A percentile compares a stretch with the other conserved stretches of the same genome.
Evolutionary conservation across 306 rosid genomes (phyloP).

Genomic region (Purshia tridentata): DNA sequence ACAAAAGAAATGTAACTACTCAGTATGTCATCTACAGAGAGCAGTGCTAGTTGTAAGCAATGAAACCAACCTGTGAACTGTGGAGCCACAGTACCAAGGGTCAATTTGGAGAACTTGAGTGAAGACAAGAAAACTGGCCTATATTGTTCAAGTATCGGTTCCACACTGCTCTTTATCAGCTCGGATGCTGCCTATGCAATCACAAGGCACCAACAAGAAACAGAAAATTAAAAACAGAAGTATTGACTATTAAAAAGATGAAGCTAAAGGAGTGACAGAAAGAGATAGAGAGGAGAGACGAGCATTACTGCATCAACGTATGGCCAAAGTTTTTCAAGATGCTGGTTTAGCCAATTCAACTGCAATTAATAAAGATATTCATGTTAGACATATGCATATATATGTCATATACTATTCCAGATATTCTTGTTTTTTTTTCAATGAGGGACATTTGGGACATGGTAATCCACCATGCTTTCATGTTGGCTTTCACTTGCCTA

Average conservation of each 20-base stretch:
- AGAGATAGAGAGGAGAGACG: neutral
- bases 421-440: no score
- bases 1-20: no score
- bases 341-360: conserved; percentile 76
- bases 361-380: conserved; percentile 43
- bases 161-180: conserved; percentile 67
- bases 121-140: conserved; percentile 61
- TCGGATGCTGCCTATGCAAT: conserved; percentile 78
- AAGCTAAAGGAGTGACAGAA: neutral
- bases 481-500: no score
- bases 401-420: neutral
- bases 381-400: conserved; percentile 13
- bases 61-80: conserved; percentile 68
- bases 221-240: neutral
- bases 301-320: conserved; percentile 62
- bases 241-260: neutral
- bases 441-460: no score
- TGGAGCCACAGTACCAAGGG: conserved; percentile 93
- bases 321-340: conserved; percentile 76
- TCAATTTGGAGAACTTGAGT: conserved; percentile 76
- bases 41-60: neutral
- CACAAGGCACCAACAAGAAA: neutral
- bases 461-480: no score
- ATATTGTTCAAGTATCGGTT: conserved; percentile 77
- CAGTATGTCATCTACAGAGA: no score